Percentiles rank a stretch among this genome's conserved stretches.
These are phyloP conservation scores for Candida vartiovaarae DNA, from an alignment of 805 yeast genomes.

Conservation along the genomic window DNA sequence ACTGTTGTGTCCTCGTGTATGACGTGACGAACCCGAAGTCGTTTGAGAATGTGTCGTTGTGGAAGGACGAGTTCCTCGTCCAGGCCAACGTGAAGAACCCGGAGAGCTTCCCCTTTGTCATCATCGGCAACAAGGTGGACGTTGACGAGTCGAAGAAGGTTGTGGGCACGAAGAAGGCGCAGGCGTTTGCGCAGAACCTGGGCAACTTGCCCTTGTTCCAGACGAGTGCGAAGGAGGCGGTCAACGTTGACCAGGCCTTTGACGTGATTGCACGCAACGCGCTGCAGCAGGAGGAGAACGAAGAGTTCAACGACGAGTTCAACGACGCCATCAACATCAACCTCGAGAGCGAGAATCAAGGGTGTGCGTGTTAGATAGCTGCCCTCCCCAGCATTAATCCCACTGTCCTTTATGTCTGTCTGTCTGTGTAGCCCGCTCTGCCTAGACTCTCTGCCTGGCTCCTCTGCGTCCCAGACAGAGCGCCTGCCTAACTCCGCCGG, in stretches of 20 bases:
- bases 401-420: background rate
- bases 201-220: conserved; percentile 90
- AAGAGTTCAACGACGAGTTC: conserved; percentile 88
- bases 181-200: conserved; percentile 50
- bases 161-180: conserved; percentile 52
- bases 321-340: conserved; percentile 95
- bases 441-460: too few species aligned
- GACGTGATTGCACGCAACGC: conserved; percentile 96
- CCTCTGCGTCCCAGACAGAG: too few species aligned
- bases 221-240: conserved; percentile 96
- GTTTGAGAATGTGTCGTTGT: conserved; percentile 77
- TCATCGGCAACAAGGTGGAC: conserved; percentile 91
- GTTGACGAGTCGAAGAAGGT: conserved; percentile 85
- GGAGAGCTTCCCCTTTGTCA: conserved; percentile 91
- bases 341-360: conserved; percentile 61
- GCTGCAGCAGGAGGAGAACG: conserved; percentile 87
- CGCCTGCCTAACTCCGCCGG: too few species aligned
- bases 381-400: background rate
- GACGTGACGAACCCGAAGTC: conserved; percentile 95
- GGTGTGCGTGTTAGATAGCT: conserved; percentile 20
- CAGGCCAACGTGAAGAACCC: conserved; percentile 94
- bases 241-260: conserved; percentile 91
- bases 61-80: conserved; percentile 93
- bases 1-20: conserved; percentile 92
- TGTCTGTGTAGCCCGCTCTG: background rate